phyloP scores from a whole-genome alignment of 352 stramenopile species.

The Phytophthora pistaciae region DNA sequence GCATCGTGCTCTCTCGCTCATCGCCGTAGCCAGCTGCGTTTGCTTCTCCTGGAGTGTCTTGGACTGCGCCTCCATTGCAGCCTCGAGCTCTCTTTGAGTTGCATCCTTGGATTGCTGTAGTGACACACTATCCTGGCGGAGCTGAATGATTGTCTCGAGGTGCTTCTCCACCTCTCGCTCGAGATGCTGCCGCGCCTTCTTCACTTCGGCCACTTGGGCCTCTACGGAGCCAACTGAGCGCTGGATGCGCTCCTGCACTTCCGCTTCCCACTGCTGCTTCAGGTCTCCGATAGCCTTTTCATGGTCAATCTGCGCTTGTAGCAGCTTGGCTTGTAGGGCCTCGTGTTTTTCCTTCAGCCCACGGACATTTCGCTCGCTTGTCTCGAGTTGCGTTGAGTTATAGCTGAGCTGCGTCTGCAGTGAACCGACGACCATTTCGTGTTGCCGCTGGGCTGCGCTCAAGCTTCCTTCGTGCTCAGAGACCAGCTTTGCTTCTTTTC shows the following conservation, averaged over 20 bases:
- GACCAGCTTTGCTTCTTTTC: conserved; percentile 47
- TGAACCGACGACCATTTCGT: conserved; percentile 46
- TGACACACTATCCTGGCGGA: conserved; percentile 69
- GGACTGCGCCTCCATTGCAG: conserved; percentile 49
- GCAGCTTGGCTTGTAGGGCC: conserved; percentile 47
- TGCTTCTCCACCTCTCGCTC: conserved; percentile 78
- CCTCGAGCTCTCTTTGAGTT: conserved; percentile 35
- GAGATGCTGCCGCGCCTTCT: conserved; percentile 61
- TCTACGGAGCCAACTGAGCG: conserved; percentile 64
- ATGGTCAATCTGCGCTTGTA: conserved; percentile 64
- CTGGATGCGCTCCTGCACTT: conserved; percentile 64
- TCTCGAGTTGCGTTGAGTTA: conserved; percentile 45
- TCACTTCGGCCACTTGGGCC: conserved; percentile 71
- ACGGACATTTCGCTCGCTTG: conserved; percentile 33
- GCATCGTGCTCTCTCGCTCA: conserved; percentile 44
- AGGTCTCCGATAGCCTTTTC: conserved; percentile 62
- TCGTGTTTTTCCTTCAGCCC: conserved; percentile 59
- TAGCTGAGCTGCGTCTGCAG: conserved; percentile 61
- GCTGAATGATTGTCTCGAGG: conserved; percentile 51
- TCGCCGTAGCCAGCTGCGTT: conserved; percentile 32
- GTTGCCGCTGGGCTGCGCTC: conserved; percentile 43
- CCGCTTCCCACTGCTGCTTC: conserved; percentile 62
- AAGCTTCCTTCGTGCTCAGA: conserved; percentile 48
- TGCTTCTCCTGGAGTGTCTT: conserved; percentile 58
- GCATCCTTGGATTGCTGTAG: conserved; percentile 57